Evolutionary conservation across 345 rosid genomes (phyloP).

Genomic region (Lumnitzera racemosa): DNA sequence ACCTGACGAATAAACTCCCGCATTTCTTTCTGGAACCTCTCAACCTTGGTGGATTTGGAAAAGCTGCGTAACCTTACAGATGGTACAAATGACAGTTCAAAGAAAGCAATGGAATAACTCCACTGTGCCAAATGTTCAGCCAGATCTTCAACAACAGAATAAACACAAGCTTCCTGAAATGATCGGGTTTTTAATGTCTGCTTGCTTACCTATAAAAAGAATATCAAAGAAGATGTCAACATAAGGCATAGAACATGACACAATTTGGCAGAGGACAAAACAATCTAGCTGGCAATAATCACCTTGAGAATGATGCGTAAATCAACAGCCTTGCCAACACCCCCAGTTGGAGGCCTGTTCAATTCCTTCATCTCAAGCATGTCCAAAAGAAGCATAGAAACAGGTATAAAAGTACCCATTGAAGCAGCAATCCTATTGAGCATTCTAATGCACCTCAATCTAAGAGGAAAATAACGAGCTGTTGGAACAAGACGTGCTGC

Average conservation of each 20-base stretch:
- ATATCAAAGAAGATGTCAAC: not conserved
- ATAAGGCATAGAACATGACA: too few species aligned
- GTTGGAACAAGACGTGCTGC: conserved; percentile 92
- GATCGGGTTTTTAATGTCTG: conserved; percentile 77
- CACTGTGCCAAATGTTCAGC: conserved; percentile 88
- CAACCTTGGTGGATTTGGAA: conserved; percentile 71
- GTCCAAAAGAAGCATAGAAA: conserved; percentile 84
- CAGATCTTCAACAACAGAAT: conserved; percentile 75
- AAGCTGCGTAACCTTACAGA: conserved; percentile 63
- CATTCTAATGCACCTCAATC: conserved; percentile 89
- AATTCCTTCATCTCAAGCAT: conserved; percentile 98
- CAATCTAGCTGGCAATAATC: not conserved
- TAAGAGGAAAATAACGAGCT: conserved; percentile 86
- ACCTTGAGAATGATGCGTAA: conserved; percentile 72
- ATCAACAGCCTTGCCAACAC: conserved; percentile 85
- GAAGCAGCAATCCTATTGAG: conserved; percentile 74
- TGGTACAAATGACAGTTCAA: conserved; percentile 80
- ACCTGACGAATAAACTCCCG: conserved; percentile 80
- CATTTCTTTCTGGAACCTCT: conserved; percentile 87
- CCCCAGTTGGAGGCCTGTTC: conserved; percentile 72
- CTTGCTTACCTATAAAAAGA: conserved; percentile 57
- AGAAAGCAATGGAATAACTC: conserved; percentile 82
- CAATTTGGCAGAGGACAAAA: not conserved
- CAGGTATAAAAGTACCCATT: conserved; percentile 74
- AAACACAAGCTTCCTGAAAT: conserved; percentile 91